phyloP scores from a whole-genome alignment of 176 grass and related monocot genomes.

The Poa annua region DNA sequence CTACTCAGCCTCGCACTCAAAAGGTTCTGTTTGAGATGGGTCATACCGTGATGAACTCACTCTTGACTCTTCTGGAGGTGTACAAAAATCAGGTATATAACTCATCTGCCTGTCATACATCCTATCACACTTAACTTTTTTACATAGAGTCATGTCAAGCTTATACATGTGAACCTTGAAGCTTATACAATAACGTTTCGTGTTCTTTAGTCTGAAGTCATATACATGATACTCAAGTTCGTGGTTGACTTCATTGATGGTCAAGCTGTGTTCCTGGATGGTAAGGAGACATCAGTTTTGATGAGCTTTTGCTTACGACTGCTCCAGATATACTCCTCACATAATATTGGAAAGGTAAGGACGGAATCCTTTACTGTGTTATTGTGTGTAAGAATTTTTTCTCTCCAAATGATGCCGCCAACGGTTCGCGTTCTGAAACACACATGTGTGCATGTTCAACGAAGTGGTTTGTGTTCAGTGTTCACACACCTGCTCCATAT shows the following conservation, averaged over 20 bases:
- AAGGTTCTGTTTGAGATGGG: constrained; percentile 97
- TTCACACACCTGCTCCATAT: neutral
- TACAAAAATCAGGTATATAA: constrained; percentile 89
- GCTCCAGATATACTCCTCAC: constrained; percentile 91
- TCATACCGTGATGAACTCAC: constrained; percentile 76
- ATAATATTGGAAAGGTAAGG: constrained; percentile 94
- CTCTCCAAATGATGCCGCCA: neutral
- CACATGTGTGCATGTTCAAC: neutral
- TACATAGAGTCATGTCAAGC: neutral
- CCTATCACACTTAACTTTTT: neutral
- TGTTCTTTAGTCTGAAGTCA: constrained; percentile 72
- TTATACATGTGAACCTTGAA: constrained; percentile 24
- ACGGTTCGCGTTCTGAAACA: constrained; percentile 1
- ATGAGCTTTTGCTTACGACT: constrained; percentile 87
- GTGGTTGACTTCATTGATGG: constrained; percentile 97
- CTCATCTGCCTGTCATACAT: constrained; percentile 30
- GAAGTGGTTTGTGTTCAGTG: constrained; percentile 13
- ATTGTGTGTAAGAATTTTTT: constrained; percentile 10
- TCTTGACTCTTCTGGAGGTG: constrained; percentile 83
- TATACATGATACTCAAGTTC: constrained; percentile 98
- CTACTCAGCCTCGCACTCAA: constrained; percentile 85
- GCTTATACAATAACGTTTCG: constrained; percentile 30
- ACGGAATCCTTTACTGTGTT: constrained; percentile 13
- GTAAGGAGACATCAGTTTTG: constrained; percentile 88
- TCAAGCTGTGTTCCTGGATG: constrained; percentile 89